Evolutionary conservation across 257 asterid species (phyloP), one percentile per base, ranked within the genome.

Genomic region (Penstemon eatonii): DNA sequence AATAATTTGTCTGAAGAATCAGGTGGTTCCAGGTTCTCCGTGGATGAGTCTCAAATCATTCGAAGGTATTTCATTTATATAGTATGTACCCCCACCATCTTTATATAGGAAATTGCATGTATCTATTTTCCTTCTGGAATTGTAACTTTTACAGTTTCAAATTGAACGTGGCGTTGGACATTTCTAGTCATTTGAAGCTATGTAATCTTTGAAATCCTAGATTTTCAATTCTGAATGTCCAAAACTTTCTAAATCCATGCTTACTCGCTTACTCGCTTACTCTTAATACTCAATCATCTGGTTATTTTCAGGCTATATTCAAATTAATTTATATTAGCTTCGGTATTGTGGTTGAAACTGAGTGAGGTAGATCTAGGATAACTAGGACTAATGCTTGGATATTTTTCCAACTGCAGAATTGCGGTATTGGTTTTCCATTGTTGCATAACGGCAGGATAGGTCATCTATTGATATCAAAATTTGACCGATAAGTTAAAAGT

Each of bases 31-130:
- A 73, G 85, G 18, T 82, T 69, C 71, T 51, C 78, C 47, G 72
- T 47, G 68, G 89, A 82, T 59, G 88, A 80, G 65, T 77, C 73
- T 12, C 81, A 67, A 71, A 65, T 70, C 63, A 54, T n/a, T 37
- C 94, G 82, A 82, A 90, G 97, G 96, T 90, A 80, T 36, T 38
- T 41, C 46, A 55, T 13, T 64, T 44, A 44, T 41, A 0, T 66
- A 5, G 64, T 4, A 60, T 60, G 12, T 60, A 38, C 3, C n/a
- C 40, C 40, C 10, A 5, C 60, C 41, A 55, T 9, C 9, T 55
- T 55, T 2, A 55, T 25, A 55, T 19, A 25, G 37, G 38, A 19
- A 3, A 18, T 15, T 7, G 1, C 60, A 19, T 3, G 10, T 55
- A 25, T 50, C 7, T 15, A 8, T 19, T 4, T 65, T 50, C 8